These are phyloP conservation scores for Spathaspora hagerdaliae DNA, from an alignment of 805 yeast genomes.

Conservation along the genomic window DNA sequence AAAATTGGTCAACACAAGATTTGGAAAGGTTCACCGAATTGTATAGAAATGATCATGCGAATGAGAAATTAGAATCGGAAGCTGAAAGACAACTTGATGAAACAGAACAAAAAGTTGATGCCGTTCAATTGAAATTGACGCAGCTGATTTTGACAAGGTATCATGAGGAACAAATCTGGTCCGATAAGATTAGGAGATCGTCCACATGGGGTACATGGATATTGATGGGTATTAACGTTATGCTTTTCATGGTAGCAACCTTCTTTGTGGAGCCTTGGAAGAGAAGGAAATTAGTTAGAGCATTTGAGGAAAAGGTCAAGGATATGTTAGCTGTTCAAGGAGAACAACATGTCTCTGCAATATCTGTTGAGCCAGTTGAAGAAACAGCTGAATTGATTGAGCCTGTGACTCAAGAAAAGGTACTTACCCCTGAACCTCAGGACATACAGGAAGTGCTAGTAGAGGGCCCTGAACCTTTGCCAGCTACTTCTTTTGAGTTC, in stretches of 20 bases:
- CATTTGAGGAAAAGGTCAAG: slow-evolving; percentile 79
- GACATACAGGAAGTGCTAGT: too few relatives aligned
- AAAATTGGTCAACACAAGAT: slow-evolving; percentile 75
- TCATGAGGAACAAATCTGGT: slow-evolving; percentile 97
- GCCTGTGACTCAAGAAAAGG: too few relatives aligned
- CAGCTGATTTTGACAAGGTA: slow-evolving; percentile 81
- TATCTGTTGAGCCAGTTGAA: neutral
- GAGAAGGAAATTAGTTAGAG: slow-evolving; percentile 69
- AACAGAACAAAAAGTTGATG: slow-evolving; percentile 63
- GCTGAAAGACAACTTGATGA: slow-evolving; percentile 46
- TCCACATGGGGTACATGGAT: slow-evolving; percentile 96
- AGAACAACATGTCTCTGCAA: slow-evolving; percentile 3
- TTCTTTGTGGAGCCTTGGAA: slow-evolving; percentile 94
- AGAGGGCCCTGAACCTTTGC: neutral
- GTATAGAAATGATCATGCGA: slow-evolving; percentile 75
- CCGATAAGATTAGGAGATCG: slow-evolving; percentile 89
- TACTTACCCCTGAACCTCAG: too few relatives aligned
- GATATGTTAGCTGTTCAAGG: slow-evolving; percentile 22
- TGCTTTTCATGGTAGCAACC: slow-evolving; percentile 77
- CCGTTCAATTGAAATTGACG: slow-evolving; percentile 62
- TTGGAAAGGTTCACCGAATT: slow-evolving; percentile 79
- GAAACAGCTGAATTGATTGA: too few relatives aligned
- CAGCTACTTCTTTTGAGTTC: neutral
- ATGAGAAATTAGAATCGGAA: slow-evolving; percentile 56
- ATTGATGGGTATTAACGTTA: slow-evolving; percentile 80